Percentiles rank a stretch among this genome's conserved stretches.
Conservation (phyloP, 495 filamentous ascomycete genomes). For the Trichoderma virens region DNA sequence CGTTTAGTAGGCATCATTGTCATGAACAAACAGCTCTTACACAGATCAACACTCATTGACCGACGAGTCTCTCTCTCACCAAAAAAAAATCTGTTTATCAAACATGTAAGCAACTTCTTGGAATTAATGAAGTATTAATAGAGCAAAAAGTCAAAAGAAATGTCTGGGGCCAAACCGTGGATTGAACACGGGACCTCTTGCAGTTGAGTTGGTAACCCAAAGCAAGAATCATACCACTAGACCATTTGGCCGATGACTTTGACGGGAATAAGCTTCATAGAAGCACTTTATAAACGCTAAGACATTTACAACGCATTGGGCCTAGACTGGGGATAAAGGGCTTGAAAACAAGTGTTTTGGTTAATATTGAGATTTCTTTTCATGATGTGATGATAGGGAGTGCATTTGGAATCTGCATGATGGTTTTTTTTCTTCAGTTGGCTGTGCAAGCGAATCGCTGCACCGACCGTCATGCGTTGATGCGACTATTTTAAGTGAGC, state of each 20-base stretch:
- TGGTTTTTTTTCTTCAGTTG: no score
- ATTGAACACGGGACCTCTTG: slow-evolving; percentile 13
- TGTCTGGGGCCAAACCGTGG: slow-evolving; percentile 8
- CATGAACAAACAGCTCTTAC: no score
- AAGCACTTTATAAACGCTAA: background rate
- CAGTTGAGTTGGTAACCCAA: slow-evolving; percentile 10
- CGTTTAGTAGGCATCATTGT: no score
- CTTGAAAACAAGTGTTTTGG: background rate
- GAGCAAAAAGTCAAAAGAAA: background rate
- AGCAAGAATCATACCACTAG: slow-evolving; percentile 9
- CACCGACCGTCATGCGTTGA: no score
- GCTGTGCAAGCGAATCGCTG: no score
- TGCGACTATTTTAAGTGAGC: no score
- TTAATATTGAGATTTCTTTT: no score
- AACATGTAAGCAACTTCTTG: background rate
- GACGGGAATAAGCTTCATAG: background rate
- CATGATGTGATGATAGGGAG: no score
- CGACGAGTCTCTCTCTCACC: no score
- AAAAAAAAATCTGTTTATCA: background rate
- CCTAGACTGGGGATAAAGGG: background rate
- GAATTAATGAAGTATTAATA: background rate
- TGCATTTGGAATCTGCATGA: no score
- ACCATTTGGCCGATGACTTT: slow-evolving; percentile 2
- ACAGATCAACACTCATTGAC: no score
- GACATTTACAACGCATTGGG: background rate